Evolutionary conservation across 2,329 filamentous ascomycete genomes (phyloP).

Genomic region (Fusarium hostae): DNA sequence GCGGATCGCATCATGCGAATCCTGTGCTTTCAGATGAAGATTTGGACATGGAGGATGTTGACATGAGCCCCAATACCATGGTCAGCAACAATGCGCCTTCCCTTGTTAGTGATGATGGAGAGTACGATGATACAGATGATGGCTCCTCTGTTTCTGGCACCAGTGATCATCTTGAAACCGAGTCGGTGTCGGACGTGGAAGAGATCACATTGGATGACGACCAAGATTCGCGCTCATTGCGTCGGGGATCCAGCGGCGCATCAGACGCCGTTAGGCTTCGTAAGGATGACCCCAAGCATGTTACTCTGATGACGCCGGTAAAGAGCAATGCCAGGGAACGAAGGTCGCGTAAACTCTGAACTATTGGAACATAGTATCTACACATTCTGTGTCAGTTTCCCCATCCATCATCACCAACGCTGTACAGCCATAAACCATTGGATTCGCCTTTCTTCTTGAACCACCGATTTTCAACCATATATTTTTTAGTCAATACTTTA

Average conservation of each 20-base stretch:
- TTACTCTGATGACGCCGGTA: conserved; percentile 65
- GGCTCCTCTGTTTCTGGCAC: conserved; percentile 69
- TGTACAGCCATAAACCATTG: conserved; percentile 34
- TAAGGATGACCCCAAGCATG: conserved; percentile 66
- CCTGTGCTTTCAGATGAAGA: conserved; percentile 56
- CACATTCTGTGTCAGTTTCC: conserved; percentile 10
- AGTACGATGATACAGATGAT: conserved; percentile 78
- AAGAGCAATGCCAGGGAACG: conserved; percentile 53
- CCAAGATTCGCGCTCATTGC: conserved; percentile 58
- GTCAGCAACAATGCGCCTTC: conserved; percentile 82
- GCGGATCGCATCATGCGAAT: conserved; percentile 34
- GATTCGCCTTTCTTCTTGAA: conserved; percentile 46
- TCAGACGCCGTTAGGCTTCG: conserved; percentile 60
- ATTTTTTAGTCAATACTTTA: conserved; percentile 45
- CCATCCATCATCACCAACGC: conserved; percentile 8
- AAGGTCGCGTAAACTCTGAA: conserved; percentile 46
- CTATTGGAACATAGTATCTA: not conserved
- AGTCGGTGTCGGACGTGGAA: conserved; percentile 68
- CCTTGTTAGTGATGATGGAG: conserved; percentile 82
- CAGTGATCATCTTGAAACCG: conserved; percentile 67
- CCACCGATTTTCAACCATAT: conserved; percentile 44
- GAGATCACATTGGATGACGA: conserved; percentile 72
- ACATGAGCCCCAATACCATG: conserved; percentile 75
- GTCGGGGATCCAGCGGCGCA: conserved; percentile 57
- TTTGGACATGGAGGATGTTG: conserved; percentile 65